Conservation (phyloP, 1,139 yeast species). For the Yarrowia galli region DNA sequence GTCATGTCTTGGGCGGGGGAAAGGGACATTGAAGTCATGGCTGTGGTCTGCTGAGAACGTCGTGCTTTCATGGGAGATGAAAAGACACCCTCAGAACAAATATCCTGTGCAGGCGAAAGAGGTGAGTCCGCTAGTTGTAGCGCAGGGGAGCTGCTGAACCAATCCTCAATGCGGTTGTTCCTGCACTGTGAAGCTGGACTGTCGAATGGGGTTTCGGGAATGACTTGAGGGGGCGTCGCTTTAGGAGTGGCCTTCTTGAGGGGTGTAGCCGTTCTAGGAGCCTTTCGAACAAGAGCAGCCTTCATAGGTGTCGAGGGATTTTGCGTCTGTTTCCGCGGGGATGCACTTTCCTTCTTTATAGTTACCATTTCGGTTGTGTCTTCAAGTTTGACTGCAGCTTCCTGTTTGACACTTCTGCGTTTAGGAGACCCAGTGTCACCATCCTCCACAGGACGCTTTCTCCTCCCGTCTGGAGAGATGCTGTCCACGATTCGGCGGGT, state of each 20-base stretch:
- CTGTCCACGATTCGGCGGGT: neutral
- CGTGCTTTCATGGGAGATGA: neutral
- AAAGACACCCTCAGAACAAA: neutral
- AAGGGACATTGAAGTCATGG: neutral
- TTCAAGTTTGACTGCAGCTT: neutral
- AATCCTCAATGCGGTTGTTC: neutral
- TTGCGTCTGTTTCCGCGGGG: neutral
- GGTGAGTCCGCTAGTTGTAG: neutral
- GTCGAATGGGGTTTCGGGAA: neutral
- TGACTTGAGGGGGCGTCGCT: neutral
- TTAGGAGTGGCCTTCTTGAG: neutral
- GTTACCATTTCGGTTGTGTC: neutral
- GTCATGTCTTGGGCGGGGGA: neutral
- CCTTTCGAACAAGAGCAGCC: constrained; percentile 3
- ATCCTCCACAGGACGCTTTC: neutral
- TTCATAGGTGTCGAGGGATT: neutral
- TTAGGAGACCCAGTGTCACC: neutral
- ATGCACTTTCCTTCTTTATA: no score
- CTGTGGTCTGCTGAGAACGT: neutral
- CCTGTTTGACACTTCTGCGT: neutral
- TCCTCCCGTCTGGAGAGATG: neutral
- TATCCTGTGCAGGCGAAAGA: neutral
- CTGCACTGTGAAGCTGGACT: neutral
- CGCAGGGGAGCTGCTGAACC: neutral
- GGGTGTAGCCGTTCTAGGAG: neutral